Evolutionary conservation across 768 basidiomycete genomes (phyloP), one percentile per base, ranked within the genome.

Genomic region (Collybia sordida): DNA sequence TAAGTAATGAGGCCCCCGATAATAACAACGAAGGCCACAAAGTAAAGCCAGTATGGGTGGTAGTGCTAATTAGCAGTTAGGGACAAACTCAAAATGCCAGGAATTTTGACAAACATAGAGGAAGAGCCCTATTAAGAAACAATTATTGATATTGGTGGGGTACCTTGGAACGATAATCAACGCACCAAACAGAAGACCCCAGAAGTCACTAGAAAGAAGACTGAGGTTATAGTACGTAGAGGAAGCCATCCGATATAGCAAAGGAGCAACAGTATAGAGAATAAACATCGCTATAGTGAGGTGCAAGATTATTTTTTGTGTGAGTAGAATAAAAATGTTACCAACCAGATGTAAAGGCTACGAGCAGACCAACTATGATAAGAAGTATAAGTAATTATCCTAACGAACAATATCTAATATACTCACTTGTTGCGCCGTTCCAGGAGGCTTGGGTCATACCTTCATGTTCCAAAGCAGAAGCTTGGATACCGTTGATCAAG

Each of bases 21-120:
- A 52, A 92, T 82, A 12, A 93, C 73, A 1, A 67, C 75, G 59
- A 88, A 94, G 0, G 92, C 79, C 52, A 85, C 71, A 69, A 94
- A 94, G 74, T 94, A 93, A 14, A 94, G 77, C 90, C 91, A 94
- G 73, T 81, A 93, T 3, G 92, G 92, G 38, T 71, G 66, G 71
- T 81, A 93, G 56, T 91, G 86, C 90, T 93, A 11, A 3, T 7
- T 11, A 12, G 14, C 11, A 31, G 31, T 31, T 14, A 31, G 55
- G 46, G 50, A 31, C 42, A 35, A 21, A 11, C 14, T 31, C 14
- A 12, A 7, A 21, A 51, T 27, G 44, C 41, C 3, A 43, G 24
- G 8, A 9, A 40, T 28, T 2, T 9, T 22, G 15, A 18, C 31
- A 34, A 42, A n/a, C 7, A 51, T 5, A n/a, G 14, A 28, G 37